Conservation (phyloP, 352 stramenopile genomes). For the Pythium rhizo-oryzae region DNA sequence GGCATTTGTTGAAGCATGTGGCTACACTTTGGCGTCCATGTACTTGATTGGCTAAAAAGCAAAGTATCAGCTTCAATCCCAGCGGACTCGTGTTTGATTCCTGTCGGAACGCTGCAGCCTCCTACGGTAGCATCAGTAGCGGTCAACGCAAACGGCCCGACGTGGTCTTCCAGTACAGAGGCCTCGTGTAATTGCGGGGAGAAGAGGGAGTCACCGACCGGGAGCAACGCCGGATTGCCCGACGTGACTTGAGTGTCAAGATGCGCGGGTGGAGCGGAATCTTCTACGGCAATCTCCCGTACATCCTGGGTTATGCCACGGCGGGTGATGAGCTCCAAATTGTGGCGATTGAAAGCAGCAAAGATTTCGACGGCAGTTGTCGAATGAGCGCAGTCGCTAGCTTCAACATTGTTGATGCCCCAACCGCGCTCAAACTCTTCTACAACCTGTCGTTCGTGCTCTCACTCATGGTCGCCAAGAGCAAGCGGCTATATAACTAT, state of each 20-base stretch:
- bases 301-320: constrained; percentile 18
- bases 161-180: not conserved
- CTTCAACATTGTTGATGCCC: not conserved
- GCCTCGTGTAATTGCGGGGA: constrained; percentile 13
- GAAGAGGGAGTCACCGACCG: constrained; percentile 2
- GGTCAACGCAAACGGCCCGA: not conserved
- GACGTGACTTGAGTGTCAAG: not conserved
- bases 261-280: constrained; percentile 14
- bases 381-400: not conserved
- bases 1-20: too few relatives aligned
- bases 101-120: not conserved
- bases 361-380: constrained; percentile 1
- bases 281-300: constrained; percentile 19
- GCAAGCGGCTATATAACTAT: not conserved
- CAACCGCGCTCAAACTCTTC: not conserved
- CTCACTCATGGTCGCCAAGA: not conserved
- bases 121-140: not conserved
- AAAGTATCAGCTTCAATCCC: too few relatives aligned
- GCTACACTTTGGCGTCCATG: too few relatives aligned
- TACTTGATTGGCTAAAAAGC: too few relatives aligned
- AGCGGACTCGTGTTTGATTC: not conserved
- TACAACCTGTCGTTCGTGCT: not conserved
- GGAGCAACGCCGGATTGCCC: not conserved
- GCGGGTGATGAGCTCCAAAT: constrained; percentile 9
- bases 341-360: constrained; percentile 14